Conservation (phyloP, 495 filamentous ascomycete species). For the Trichocladium uniseriatum region DNA sequence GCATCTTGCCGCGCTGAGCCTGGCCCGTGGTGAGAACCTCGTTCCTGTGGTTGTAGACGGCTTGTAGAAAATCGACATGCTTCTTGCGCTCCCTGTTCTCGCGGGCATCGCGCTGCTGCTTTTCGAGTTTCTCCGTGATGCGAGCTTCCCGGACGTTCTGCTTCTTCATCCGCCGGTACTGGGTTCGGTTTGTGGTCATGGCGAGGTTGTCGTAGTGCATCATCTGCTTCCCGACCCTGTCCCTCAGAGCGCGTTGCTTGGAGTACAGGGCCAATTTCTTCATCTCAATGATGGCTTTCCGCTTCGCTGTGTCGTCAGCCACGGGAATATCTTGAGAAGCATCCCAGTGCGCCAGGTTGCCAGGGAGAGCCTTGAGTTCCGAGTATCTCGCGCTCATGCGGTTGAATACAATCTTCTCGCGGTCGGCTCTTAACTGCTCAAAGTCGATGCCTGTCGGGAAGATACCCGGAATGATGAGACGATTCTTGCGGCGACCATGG, state of each 20-base stretch:
- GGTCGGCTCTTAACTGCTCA: conserved; percentile 70
- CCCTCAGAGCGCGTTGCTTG: conserved; percentile 76
- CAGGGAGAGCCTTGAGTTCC: conserved; percentile 71
- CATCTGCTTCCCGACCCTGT: conserved; percentile 79
- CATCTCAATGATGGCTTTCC: conserved; percentile 85
- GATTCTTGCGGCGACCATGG: conserved; percentile 60
- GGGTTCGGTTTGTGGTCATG: conserved; percentile 83
- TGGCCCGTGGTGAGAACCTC: conserved; percentile 34
- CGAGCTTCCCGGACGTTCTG: conserved; percentile 91
- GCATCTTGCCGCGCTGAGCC: conserved; percentile 48
- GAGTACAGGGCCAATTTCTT: conserved; percentile 74
- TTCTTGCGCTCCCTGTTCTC: conserved; percentile 94
- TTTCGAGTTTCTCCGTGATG: conserved; percentile 96
- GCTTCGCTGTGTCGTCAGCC: conserved; percentile 72
- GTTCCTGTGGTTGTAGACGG: conserved; percentile 52
- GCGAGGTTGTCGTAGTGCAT: conserved; percentile 88
- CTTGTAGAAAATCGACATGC: conserved; percentile 74
- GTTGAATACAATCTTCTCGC: conserved; percentile 82
- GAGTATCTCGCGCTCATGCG: conserved; percentile 72
- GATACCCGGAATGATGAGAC: conserved; percentile 70
- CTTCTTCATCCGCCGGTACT: conserved; percentile 91
- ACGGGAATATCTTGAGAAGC: conserved; percentile 59
- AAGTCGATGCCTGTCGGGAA: conserved; percentile 83
- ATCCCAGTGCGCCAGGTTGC: conserved; percentile 78
- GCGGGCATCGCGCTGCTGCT: conserved; percentile 91